Evolutionary conservation across 2,329 filamentous ascomycete species (phyloP), one percentile per base, ranked within the genome.

Genomic region (Xylaria sp.): DNA sequence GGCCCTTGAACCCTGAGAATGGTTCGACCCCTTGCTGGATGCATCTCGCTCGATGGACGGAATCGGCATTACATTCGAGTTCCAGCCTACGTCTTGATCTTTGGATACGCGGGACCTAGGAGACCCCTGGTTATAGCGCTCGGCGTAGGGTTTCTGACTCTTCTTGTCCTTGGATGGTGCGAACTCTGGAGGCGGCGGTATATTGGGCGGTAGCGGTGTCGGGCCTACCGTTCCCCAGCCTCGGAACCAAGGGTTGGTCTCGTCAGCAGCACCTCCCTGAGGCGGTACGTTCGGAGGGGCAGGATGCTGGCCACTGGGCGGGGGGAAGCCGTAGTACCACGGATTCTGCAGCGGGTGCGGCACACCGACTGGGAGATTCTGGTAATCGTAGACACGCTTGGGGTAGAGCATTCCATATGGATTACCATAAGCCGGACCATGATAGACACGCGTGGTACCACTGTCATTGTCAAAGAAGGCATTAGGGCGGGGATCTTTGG

Each of bases 401-500:
- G 86, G 85, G 73, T 89, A 86, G n/a, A 87, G 74, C 2, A 79
- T 76, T 1, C 81, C 81, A 28, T 81, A 79, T 28, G 84, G 82
- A 70, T 87, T 87, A 4, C 87, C 87, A 73, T 88, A 90, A 0
- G 81, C 79, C 2, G 84, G 83, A 0, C 87, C 88, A 70, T 90
- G 85, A 70, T 90, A 90, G 31, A 89, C 84, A 15, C 87, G 85
- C 59, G 88, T 81, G 23, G 87, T 77, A 39, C 86, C 84, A 70
- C 84, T 82, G 55, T 82, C 80, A n/a, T 80, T 75, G 73, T 90
- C 87, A 73, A 85, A 86, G 74, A 87, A 90, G 51, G 88, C 86
- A 73, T 90, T 90, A 13, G 88, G 88, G 1, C 82, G 81, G 9
- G 88, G 88, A 70, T 89, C 87, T 52, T 83, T 79, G 3, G 81